Evolutionary conservation across 2,329 filamentous ascomycete species (phyloP).

Genomic region (Coniochaeta pulveracea): DNA sequence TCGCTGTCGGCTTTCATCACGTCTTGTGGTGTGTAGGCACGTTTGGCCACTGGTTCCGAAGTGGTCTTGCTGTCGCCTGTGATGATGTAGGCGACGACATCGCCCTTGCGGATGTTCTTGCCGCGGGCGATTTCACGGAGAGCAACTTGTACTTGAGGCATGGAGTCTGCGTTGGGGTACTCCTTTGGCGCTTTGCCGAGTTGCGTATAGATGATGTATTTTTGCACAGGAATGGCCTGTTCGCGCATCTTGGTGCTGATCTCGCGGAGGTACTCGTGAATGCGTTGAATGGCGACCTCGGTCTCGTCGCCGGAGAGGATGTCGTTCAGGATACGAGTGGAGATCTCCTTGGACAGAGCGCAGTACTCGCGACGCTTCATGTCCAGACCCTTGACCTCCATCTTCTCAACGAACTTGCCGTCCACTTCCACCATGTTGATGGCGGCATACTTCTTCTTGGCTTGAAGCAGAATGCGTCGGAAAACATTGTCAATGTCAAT

Average conservation of each 20-base stretch:
- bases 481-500: constrained; percentile 99
- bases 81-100: constrained; percentile 94
- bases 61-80: constrained; percentile 55
- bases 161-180: constrained; percentile 86
- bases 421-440: constrained; percentile 86
- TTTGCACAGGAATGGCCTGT: constrained; percentile 59
- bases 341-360: constrained; percentile 88
- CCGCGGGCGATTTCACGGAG: constrained; percentile 78
- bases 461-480: constrained; percentile 81
- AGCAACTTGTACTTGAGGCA: constrained; percentile 96
- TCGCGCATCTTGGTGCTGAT: constrained; percentile 81
- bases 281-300: constrained; percentile 75
- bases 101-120: constrained; percentile 80
- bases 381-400: constrained; percentile 96
- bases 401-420: constrained; percentile 83
- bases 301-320: constrained; percentile 89
- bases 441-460: constrained; percentile 98
- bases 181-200: constrained; percentile 88
- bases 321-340: constrained; percentile 79
- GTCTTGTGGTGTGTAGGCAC: constrained; percentile 79
- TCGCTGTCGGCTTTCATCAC: constrained; percentile 65
- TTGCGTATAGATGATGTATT: constrained; percentile 97
- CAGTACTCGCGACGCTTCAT: constrained; percentile 98
- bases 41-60: constrained; percentile 68
- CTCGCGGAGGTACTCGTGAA: constrained; percentile 86